These are phyloP conservation scores for Oryza rufipogon DNA, from an alignment of 176 grass and related monocot species.

Conservation along the genomic window DNA sequence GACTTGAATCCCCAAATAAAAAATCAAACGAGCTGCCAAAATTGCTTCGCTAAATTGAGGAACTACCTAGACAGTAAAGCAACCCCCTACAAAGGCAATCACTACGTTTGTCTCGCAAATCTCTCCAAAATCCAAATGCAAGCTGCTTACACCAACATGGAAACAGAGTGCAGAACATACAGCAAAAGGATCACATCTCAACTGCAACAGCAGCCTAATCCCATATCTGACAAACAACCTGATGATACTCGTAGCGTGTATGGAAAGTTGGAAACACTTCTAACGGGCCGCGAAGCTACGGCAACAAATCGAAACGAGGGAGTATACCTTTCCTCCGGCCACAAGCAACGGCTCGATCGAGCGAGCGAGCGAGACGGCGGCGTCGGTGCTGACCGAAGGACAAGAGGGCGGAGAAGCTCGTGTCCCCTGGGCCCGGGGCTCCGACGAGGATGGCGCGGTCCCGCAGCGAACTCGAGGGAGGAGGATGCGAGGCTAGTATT, in stretches of 20 bases:
- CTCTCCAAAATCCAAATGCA: neutral
- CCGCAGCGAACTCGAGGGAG: neutral
- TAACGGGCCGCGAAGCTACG: neutral
- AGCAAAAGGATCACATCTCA: neutral
- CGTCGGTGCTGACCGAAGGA: neutral
- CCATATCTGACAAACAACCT: neutral
- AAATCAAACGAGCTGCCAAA: neutral
- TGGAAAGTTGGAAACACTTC: too few species aligned
- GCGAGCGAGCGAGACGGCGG: neutral
- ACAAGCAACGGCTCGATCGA: neutral
- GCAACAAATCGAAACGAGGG: neutral
- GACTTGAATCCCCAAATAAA: neutral
- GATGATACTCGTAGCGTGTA: neutral
- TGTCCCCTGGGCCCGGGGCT: neutral
- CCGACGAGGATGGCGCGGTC: too few species aligned
- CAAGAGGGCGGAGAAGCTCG: neutral
- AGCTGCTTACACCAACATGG: neutral
- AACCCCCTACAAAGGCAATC: neutral
- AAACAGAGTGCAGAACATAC: neutral
- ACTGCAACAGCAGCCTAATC: neutral
- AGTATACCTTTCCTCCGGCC: constrained; percentile 15
- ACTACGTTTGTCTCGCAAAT: neutral
- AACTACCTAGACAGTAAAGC: neutral
- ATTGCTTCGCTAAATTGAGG: neutral
- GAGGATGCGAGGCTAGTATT: neutral